A percentile compares a stretch with the other conserved stretches of the same genome.
These are phyloP conservation scores for Mycena albidolilacea DNA, from an alignment of 768 basidiomycete species.

Conservation along the genomic window DNA sequence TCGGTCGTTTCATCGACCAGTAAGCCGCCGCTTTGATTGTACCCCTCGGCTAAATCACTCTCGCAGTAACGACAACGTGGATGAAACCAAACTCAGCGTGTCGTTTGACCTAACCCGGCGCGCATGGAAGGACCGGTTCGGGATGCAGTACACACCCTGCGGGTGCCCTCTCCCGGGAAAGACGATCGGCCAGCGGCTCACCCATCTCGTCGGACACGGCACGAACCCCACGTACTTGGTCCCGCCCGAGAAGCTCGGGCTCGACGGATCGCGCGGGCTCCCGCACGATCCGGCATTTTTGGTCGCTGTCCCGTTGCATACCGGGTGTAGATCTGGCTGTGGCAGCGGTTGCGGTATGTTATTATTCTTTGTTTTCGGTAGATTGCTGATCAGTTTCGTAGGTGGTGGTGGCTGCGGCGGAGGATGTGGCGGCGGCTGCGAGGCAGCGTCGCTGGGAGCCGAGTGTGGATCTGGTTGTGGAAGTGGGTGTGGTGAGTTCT, in stretches of 20 bases:
- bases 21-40: slow-evolving; percentile 46
- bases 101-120: slow-evolving; percentile 67
- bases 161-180: slow-evolving; percentile 69
- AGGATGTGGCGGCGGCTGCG: background rate
- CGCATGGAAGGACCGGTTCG: slow-evolving; percentile 66
- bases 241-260: slow-evolving; percentile 46
- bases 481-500: background rate
- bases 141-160: slow-evolving; percentile 69
- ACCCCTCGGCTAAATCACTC: background rate
- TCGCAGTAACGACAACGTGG: slow-evolving; percentile 66
- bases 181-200: slow-evolving; percentile 59
- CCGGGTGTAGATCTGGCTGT: slow-evolving; percentile 30
- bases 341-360: slow-evolving; percentile 34
- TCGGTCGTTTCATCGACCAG: slow-evolving; percentile 66
- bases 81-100: slow-evolving; percentile 58
- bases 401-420: background rate
- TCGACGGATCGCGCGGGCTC: slow-evolving; percentile 19
- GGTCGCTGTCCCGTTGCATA: slow-evolving; percentile 48
- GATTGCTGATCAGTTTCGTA: background rate
- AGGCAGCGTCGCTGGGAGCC: background rate
- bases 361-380: background rate
- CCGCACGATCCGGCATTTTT: slow-evolving; percentile 54
- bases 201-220: slow-evolving; percentile 46
- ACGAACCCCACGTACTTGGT: slow-evolving; percentile 49
- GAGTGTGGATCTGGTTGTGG: slow-evolving; percentile 1